Conservation (phyloP, 75 land plant genomes). For the Picea glauca region DNA sequence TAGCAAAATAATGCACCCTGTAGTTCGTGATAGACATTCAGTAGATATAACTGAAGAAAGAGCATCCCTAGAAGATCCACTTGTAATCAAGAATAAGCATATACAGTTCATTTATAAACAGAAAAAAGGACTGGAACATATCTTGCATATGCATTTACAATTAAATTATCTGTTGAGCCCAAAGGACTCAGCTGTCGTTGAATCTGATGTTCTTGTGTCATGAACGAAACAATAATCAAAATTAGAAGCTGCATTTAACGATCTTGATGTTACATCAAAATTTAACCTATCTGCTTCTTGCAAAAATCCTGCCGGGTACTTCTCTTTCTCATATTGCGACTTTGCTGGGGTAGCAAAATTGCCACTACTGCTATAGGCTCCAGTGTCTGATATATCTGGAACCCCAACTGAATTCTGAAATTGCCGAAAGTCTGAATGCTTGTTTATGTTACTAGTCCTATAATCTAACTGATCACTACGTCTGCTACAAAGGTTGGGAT, state of each 20-base stretch:
- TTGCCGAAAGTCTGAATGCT: neutral
- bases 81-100: no score
- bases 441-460: slow-evolving; percentile 3
- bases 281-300: neutral
- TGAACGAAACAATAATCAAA: neutral
- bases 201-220: neutral
- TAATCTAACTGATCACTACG: slow-evolving; percentile 2
- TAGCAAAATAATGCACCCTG: no score
- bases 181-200: no score
- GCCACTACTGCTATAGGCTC: neutral
- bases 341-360: neutral
- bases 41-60: no score
- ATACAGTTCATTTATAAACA: no score
- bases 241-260: neutral
- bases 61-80: no score
- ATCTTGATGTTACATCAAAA: slow-evolving; percentile 5
- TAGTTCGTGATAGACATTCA: no score
- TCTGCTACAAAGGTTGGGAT: slow-evolving; percentile 5
- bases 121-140: no score
- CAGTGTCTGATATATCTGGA: neutral
- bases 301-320: neutral
- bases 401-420: neutral
- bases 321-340: neutral
- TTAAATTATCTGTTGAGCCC: no score
- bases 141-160: no score